Conservation (phyloP, 768 basidiomycete genomes). For the Phlebiopsis flavidoalba region DNA sequence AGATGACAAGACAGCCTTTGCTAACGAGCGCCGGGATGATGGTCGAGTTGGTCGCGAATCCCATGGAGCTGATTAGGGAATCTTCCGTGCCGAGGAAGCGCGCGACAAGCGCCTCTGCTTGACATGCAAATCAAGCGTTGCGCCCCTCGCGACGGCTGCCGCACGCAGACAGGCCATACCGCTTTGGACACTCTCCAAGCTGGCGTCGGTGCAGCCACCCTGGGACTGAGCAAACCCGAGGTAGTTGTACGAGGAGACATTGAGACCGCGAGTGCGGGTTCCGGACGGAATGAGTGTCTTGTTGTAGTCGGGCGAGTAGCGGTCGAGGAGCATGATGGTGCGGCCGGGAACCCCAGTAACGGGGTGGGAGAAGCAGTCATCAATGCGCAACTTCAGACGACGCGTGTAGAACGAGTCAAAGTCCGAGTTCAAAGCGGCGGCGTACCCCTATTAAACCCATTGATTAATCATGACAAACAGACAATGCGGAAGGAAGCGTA, state of each 20-base stretch:
- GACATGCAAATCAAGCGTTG: constrained; percentile 82
- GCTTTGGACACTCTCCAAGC: constrained; percentile 75
- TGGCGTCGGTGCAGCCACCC: constrained; percentile 93
- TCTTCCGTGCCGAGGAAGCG: constrained; percentile 90
- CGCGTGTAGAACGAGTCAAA: constrained; percentile 99
- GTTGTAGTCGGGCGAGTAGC: constrained; percentile 79
- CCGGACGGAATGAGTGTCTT: constrained; percentile 74
- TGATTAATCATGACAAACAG: constrained; percentile 1
- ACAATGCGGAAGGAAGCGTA: constrained; percentile 37
- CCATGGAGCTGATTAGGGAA: constrained; percentile 88
- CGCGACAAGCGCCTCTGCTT: constrained; percentile 83
- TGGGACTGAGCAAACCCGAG: constrained; percentile 94
- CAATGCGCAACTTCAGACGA: constrained; percentile 88
- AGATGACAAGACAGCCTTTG: constrained; percentile 93
- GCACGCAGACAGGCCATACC: constrained; percentile 75
- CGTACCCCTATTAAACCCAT: constrained; percentile 68
- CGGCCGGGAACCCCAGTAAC: constrained; percentile 95
- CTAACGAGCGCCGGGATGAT: constrained; percentile 86
- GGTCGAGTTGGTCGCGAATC: constrained; percentile 94
- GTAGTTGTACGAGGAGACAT: constrained; percentile 98
- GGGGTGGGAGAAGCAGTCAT: constrained; percentile 92
- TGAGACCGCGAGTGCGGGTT: constrained; percentile 79
- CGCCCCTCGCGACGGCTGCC: constrained; percentile 80
- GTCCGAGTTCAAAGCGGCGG: constrained; percentile 93
- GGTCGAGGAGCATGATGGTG: constrained; percentile 82